Conservation (phyloP, 345 rosid species). For the Camelina hispida region DNA sequence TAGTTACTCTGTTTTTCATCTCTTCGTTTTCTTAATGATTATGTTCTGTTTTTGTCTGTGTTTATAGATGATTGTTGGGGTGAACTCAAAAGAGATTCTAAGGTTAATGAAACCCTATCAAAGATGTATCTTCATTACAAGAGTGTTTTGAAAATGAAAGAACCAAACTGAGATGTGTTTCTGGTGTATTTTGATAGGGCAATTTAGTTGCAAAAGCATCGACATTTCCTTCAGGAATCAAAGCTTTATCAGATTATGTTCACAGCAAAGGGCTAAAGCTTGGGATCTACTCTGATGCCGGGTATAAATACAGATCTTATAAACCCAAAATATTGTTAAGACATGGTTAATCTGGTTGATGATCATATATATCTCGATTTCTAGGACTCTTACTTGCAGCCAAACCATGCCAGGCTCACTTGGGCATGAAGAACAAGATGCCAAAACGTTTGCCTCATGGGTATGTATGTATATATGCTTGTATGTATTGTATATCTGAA, state of each 20-base stretch:
- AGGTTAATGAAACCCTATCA: conserved; percentile 46
- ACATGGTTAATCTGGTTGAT: neutral
- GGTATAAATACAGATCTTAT: conserved; percentile 48
- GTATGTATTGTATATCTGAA: neutral
- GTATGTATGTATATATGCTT: conserved; percentile 43
- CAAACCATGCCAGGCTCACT: conserved; percentile 92
- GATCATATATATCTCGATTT: conserved; percentile 6
- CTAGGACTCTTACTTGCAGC: conserved; percentile 84
- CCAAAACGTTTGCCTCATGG: conserved; percentile 87
- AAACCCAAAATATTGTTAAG: conserved; percentile 1
- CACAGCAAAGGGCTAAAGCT: conserved; percentile 87
- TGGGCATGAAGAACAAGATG: conserved; percentile 89
- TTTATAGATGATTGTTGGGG: conserved; percentile 97
- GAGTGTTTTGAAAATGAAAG: conserved; percentile 3
- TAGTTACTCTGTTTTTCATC: neutral
- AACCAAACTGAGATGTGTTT: conserved; percentile 19
- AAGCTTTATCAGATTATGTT: conserved; percentile 79
- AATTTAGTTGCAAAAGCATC: conserved; percentile 60
- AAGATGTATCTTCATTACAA: neutral
- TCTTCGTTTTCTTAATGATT: conserved; percentile 2
- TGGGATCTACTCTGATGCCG: conserved; percentile 91
- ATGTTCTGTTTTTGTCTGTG: conserved; percentile 23
- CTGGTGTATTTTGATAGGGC: conserved; percentile 56
- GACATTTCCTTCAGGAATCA: conserved; percentile 92
- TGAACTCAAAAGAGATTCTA: conserved; percentile 66